These are phyloP conservation scores for Fistulinella cinereoalba DNA, from an alignment of 1,284 basidiomycete genomes.

Conservation along the genomic window DNA sequence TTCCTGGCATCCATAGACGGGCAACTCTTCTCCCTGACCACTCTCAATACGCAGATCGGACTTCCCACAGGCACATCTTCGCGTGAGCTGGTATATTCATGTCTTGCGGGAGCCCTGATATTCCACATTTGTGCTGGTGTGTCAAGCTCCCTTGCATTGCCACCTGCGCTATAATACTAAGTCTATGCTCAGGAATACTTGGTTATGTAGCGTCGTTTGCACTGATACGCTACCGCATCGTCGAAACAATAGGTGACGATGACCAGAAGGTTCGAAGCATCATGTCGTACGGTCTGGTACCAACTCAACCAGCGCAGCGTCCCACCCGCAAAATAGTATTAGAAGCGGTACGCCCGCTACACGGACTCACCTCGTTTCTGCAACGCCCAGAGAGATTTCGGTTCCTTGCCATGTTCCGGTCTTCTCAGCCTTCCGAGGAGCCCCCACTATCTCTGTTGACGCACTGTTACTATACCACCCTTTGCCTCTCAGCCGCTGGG, in stretches of 20 bases:
- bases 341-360: conserved; percentile 15
- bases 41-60: conserved; percentile 22
- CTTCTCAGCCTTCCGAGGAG: neutral
- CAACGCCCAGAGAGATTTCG: neutral
- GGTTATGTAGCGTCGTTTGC: conserved; percentile 29
- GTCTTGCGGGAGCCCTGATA: conserved; percentile 30
- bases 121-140: conserved; percentile 31
- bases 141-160: conserved; percentile 5
- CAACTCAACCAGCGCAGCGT: conserved; percentile 12
- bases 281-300: neutral
- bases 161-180: neutral
- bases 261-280: conserved; percentile 12
- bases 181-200: conserved; percentile 22
- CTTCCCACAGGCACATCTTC: conserved; percentile 1
- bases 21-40: conserved; percentile 28
- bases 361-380: neutral
- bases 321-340: conserved; percentile 15
- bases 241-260: conserved; percentile 17
- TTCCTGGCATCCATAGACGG: conserved; percentile 31
- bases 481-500: conserved; percentile 23
- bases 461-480: conserved; percentile 26
- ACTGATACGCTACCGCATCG: conserved; percentile 24
- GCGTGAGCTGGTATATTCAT: conserved; percentile 29
- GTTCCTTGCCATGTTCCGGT: neutral
- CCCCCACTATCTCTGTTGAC: conserved; percentile 22